Evolutionary conservation across 352 stramenopile species (phyloP), one percentile per base, ranked within the genome.

Genomic region (Pythium phragmitis): DNA sequence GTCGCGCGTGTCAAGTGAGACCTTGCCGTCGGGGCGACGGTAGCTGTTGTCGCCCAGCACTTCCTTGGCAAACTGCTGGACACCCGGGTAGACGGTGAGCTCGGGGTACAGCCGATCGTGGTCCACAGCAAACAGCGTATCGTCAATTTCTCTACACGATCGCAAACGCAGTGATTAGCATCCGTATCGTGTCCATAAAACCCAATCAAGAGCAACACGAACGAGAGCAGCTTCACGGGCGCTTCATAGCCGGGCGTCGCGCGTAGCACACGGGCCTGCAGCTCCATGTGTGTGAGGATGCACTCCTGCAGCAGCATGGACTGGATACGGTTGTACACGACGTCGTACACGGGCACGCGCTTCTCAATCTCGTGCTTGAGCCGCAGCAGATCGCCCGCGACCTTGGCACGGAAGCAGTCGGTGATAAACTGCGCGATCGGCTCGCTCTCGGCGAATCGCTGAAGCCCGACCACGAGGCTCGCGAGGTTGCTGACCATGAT

Each of bases 21-120:
- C 9, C 23, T 45, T 33, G 9, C 19, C 28, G 67, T 68, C 88
- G 84, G 7, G 75, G 70, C 28, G 85, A 67, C 23, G 80, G 73
- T 16, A 73, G 49, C 1, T 60, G 61, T 50, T 69, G 56, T 45
- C 49, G 17, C 65, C 68, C 67, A 88, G 73, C 23, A 91, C 69
- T 65, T 92, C 81, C 23, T 88, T 71, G n/a, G 80, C 75, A 23
- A 92, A 91, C 72, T 92, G 83, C 65, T 91, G 81, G 2, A 91
- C 82, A 53, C 84, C 84, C 17, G 84, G 84, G 41, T 91, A 92
- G 7, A 92, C 82, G 8, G 84, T 91, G 28, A 92, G 68, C 43
- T 89, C 74, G 19, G 84, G 84, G 56, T 92, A 92, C 36, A 81
- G 70, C 30, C 69, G 76, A 60, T 92, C 82, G 43, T 91, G 83